Evolutionary conservation across 208 protist species (phyloP).

Genomic region (Trypanosoma platydactyli): DNA sequence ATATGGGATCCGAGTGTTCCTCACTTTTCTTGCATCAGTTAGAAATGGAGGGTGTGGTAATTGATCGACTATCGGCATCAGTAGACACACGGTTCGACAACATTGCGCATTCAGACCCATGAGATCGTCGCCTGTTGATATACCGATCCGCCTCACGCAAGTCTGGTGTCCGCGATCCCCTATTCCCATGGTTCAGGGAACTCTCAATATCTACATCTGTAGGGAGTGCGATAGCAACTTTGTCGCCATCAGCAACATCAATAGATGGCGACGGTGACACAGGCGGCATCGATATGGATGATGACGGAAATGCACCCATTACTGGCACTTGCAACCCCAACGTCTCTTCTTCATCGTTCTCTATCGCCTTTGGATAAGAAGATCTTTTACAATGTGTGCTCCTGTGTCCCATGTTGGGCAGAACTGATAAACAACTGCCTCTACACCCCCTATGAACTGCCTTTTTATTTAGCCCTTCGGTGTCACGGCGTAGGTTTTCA

Average conservation of each 20-base stretch:
- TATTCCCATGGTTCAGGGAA: constrained; percentile 15
- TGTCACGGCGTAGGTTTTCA: constrained; percentile 9
- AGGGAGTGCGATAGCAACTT: background rate
- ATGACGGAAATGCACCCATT: too few species aligned
- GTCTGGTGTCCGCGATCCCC: background rate
- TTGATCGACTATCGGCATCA: constrained; percentile 22
- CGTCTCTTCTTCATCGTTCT: too few species aligned
- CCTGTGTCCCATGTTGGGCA: background rate
- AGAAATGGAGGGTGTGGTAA: constrained; percentile 44
- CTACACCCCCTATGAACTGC: background rate
- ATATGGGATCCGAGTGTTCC: background rate
- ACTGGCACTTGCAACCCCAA: too few species aligned
- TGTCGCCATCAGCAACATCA: background rate
- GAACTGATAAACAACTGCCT: background rate
- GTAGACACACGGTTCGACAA: constrained; percentile 12
- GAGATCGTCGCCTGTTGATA: background rate
- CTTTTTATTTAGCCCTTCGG: constrained; percentile 11
- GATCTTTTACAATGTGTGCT: too few species aligned
- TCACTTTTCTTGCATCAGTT: constrained; percentile 11
- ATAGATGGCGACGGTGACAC: background rate
- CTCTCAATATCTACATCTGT: constrained; percentile 11
- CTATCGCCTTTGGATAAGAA: too few species aligned
- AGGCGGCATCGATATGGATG: background rate
- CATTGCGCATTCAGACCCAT: constrained; percentile 1
- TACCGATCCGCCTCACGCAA: background rate